phyloP scores from a whole-genome alignment of 2,329 filamentous ascomycete species.

The Cladorrhinum sp. region DNA sequence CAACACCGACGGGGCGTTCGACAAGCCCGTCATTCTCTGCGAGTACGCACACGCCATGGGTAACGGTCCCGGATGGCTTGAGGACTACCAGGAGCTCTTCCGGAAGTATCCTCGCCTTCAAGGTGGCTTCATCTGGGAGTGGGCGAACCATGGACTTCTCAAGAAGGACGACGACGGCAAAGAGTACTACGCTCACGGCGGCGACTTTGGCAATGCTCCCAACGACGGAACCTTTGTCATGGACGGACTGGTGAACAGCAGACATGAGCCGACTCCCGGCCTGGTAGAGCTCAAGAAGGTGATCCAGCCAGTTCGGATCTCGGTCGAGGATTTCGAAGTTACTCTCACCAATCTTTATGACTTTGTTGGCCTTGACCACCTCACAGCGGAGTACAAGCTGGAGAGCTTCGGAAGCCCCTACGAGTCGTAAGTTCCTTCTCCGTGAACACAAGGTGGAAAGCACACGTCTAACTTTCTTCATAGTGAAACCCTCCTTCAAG shows the following conservation, averaged over 20 bases:
- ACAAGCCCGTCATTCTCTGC: slow-evolving; percentile 59
- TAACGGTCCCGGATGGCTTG: slow-evolving; percentile 66
- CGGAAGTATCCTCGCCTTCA: slow-evolving; percentile 58
- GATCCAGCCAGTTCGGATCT: slow-evolving; percentile 51
- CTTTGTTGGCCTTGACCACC: slow-evolving; percentile 43
- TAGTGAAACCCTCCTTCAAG: slow-evolving; percentile 31
- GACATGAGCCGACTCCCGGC: slow-evolving; percentile 55
- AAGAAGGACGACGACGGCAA: slow-evolving; percentile 42
- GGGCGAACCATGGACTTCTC: slow-evolving; percentile 59
- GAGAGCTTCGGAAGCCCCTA: slow-evolving; percentile 43
- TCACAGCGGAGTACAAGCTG: slow-evolving; percentile 43
- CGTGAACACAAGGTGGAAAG: neutral
- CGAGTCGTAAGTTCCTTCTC: slow-evolving; percentile 3
- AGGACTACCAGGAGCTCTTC: slow-evolving; percentile 66
- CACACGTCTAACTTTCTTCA: neutral
- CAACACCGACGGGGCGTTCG: slow-evolving; percentile 40
- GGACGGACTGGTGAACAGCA: slow-evolving; percentile 55
- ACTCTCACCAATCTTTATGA: slow-evolving; percentile 49
- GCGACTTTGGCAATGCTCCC: slow-evolving; percentile 59
- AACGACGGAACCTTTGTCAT: slow-evolving; percentile 62
- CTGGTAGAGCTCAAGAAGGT: slow-evolving; percentile 56
- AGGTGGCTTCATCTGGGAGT: slow-evolving; percentile 67
- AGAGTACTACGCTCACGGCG: slow-evolving; percentile 57
- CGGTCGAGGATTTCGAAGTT: slow-evolving; percentile 36
- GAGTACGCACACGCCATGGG: slow-evolving; percentile 67